Evolutionary conservation across 2,329 filamentous ascomycete species (phyloP).

Genomic region (Venturia carpophila): DNA sequence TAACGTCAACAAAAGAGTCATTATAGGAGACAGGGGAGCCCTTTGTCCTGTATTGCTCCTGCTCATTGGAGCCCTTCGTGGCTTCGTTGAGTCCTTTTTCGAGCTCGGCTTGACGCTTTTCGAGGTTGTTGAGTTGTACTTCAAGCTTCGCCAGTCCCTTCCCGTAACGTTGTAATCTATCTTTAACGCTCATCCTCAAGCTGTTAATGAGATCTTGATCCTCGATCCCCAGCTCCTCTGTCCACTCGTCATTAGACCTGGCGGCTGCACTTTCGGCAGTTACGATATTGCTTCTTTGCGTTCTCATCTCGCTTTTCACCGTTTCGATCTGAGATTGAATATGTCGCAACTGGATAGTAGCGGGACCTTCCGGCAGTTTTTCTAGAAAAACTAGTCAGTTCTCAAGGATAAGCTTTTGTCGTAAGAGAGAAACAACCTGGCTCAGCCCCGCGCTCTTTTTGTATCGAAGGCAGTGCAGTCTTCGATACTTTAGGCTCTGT

Average conservation of each 20-base stretch:
- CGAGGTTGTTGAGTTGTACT: conserved; percentile 24
- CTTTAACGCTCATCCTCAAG: background rate
- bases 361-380: background rate
- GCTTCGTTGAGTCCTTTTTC: conserved; percentile 32
- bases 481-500: background rate
- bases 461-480: background rate
- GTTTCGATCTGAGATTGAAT: background rate
- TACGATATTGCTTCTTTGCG: conserved; percentile 1
- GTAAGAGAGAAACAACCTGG: background rate
- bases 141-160: conserved; percentile 23
- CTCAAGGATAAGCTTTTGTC: background rate
- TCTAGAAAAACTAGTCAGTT: background rate
- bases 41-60: conserved; percentile 10
- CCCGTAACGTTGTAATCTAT: background rate
- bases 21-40: conserved; percentile 18
- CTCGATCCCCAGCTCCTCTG: background rate
- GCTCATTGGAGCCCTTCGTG: conserved; percentile 21
- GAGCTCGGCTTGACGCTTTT: conserved; percentile 45
- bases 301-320: background rate
- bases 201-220: background rate
- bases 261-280: background rate
- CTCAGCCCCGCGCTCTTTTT: background rate
- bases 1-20: conserved; percentile 58
- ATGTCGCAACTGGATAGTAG: background rate
- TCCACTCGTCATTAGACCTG: background rate